A percentile compares a stretch with the other conserved stretches of the same genome.
Evolutionary conservation across 1,284 basidiomycete genomes (phyloP).

Genomic region (Marasmius oreades): DNA sequence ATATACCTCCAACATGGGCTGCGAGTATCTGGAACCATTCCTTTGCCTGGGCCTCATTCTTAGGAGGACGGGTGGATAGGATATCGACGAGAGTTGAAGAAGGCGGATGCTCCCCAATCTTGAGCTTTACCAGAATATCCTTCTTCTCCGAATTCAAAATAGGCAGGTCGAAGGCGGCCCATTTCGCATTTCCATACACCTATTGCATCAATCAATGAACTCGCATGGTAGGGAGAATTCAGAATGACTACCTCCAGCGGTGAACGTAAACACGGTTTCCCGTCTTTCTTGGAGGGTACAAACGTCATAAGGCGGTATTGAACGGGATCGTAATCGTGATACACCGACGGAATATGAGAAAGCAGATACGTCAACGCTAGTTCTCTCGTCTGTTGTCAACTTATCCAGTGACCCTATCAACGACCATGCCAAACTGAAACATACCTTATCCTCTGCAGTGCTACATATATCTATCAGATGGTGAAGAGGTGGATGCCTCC

Average conservation of each 20-base stretch:
- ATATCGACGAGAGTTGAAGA: conserved; percentile 60
- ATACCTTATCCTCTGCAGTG: conserved; percentile 38
- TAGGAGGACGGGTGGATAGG: conserved; percentile 64
- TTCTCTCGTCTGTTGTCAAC: conserved; percentile 33
- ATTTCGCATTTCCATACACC: conserved; percentile 74
- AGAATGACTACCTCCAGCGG: conserved; percentile 57
- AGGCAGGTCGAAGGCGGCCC: conserved; percentile 75
- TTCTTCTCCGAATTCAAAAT: conserved; percentile 59
- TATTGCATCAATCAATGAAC: conserved; percentile 25
- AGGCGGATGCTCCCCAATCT: conserved; percentile 74
- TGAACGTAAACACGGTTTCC: conserved; percentile 52
- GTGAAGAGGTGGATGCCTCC: conserved; percentile 67
- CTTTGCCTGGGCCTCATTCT: conserved; percentile 50
- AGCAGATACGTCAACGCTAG: conserved; percentile 77
- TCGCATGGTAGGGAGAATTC: neutral
- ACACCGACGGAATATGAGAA: conserved; percentile 62
- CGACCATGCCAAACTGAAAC: neutral
- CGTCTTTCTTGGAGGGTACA: conserved; percentile 70
- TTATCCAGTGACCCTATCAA: neutral
- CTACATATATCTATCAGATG: conserved; percentile 32
- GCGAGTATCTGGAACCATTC: conserved; percentile 80
- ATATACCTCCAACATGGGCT: conserved; percentile 63
- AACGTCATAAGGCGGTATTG: conserved; percentile 64
- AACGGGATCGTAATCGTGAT: conserved; percentile 59
- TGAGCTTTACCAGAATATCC: conserved; percentile 66